Base-by-base conservation (phyloP, 495 filamentous ascomycete species). In the Aspergillus sclerotiicarbonarius region DNA sequence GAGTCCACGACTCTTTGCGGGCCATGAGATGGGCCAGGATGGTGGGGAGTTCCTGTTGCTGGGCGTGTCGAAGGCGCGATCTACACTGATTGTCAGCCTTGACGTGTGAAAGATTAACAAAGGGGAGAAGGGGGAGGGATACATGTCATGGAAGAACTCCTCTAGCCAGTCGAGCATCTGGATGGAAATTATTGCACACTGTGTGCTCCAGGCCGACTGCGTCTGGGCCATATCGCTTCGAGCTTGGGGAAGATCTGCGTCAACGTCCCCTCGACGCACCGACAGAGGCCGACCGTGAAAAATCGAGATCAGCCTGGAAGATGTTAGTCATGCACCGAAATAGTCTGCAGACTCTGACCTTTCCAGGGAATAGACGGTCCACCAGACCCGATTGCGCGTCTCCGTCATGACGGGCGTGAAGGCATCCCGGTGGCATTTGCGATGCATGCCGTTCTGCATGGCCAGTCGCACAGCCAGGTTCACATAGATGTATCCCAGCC, bases 391-490 rank as follows among this genome's bases (percentile, higher is more conserved):
- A 56, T 77, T 76, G 0, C 74, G 59, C 7, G 61, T 65, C 53
- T 76, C 74, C 13, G 67, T 56, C 58, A 68, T 73, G 9, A 48
- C 49, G 9, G 61, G 29, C 45, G 47, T 58, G 20, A 73, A 65
- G 0, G 63, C 67, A 13, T 60, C 57, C 31, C 60, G 62, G 5
- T 62, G 62, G 51, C 69, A 71, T 29, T 62, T 70, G 20, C 74
- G 61, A 44, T 77, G 74, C 71, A 77, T 76, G 18, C 74, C 74
- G 53, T 77, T 77, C 49, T 76, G 74, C 50, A 74, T 73, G 10
- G 65, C 74, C 49, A 77, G 59, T 16, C 71, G 66, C 3, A 76
- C 56, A 1, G 71, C 68, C 33, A 76, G 56, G n/a, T 66, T 67
- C 41, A 74, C 51, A 33, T 77, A 78, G 10, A 67, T 76, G 49